Conservation (phyloP, 805 yeast genomes). For the Yarrowia sp. region DNA sequence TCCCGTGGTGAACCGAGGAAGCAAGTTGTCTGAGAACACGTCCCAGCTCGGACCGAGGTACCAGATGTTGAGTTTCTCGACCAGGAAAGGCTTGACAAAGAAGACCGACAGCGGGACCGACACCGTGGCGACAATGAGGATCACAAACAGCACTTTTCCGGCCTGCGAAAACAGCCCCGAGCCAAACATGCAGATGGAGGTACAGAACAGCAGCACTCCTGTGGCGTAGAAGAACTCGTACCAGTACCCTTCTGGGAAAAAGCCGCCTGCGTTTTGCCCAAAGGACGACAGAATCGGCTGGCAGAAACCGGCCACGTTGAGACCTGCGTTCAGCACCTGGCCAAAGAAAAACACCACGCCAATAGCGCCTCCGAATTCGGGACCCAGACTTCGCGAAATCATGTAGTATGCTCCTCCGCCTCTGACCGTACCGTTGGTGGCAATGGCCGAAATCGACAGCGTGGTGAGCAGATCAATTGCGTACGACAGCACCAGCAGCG, state of each 20-base stretch:
- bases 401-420: constrained; percentile 99
- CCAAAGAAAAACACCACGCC: constrained; percentile 95
- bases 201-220: constrained; percentile 51
- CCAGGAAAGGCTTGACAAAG: constrained; percentile 64
- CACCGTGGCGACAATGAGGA: constrained; percentile 43
- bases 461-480: constrained; percentile 84
- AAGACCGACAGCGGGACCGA: constrained; percentile 75
- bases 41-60: constrained; percentile 80
- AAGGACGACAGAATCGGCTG: constrained; percentile 88
- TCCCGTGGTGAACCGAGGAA: constrained; percentile 82
- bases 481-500: constrained; percentile 74
- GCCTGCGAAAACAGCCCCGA: constrained; percentile 44
- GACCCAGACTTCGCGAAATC: constrained; percentile 94
- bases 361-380: constrained; percentile 97
- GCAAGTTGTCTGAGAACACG: constrained; percentile 69
- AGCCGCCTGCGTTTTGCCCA: constrained; percentile 64
- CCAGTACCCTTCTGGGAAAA: constrained; percentile 76
- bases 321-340: constrained; percentile 84
- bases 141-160: constrained; percentile 43
- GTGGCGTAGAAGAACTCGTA: constrained; percentile 78
- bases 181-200: constrained; percentile 44
- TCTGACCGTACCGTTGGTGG: constrained; percentile 95
- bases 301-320: constrained; percentile 94
- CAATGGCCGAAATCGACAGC: constrained; percentile 89
- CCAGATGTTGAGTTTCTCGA: constrained; percentile 45